Percentiles rank a stretch among this genome's conserved stretches.
These are phyloP conservation scores for Haplosporangium gracile DNA, from an alignment of 192 early-diverging fungal genomes.

Conservation along the genomic window DNA sequence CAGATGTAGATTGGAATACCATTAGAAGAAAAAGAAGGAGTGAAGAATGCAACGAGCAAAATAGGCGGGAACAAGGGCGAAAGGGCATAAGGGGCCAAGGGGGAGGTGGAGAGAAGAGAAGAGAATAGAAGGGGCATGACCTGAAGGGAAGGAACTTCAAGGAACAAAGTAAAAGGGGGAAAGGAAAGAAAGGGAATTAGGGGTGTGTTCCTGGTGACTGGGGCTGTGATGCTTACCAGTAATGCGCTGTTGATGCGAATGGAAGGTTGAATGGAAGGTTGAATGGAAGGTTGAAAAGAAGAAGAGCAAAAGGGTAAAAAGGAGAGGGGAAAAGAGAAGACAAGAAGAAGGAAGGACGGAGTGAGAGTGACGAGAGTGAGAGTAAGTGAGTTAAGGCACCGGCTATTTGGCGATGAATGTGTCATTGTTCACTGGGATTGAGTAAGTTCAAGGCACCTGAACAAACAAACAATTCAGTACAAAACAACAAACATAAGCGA, in stretches of 20 bases:
- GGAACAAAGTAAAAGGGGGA: background rate
- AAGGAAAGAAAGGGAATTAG: background rate
- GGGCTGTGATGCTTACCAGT: conserved; percentile 1
- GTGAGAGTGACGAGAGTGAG: background rate
- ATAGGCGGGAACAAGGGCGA: background rate
- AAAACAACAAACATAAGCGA: background rate
- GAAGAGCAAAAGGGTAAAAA: background rate
- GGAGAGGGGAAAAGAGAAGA: background rate
- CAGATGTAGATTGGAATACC: background rate
- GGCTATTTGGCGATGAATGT: background rate
- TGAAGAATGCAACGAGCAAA: background rate
- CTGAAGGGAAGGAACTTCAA: background rate
- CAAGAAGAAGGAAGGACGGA: background rate
- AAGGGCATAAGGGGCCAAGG: background rate
- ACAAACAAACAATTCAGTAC: background rate
- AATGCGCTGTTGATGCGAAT: background rate
- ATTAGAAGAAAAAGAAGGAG: background rate
- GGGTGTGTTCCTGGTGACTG: background rate
- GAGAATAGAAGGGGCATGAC: background rate
- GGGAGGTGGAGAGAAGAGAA: background rate
- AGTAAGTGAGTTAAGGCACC: conserved; percentile 12
- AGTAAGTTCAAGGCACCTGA: background rate
- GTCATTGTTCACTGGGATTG: background rate
- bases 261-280: background rate
- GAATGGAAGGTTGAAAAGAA: background rate